Base-by-base conservation (phyloP, 2,329 filamentous ascomycete genomes). In the Monosporascus sp. region DNA sequence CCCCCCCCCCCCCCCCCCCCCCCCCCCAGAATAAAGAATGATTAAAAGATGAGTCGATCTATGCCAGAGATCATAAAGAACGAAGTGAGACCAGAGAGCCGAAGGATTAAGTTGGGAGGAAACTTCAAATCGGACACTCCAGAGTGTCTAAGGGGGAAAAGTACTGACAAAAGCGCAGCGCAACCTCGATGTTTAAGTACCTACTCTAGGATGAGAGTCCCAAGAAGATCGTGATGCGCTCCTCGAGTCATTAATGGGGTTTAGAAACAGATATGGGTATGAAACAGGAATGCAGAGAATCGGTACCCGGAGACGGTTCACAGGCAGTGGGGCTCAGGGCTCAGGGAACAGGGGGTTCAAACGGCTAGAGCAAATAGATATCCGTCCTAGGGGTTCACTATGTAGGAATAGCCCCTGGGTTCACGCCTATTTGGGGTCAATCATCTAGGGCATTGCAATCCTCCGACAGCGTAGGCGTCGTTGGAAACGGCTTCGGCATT, bases 11-110 rank as follows among this genome's bases (percentile, higher is more conserved):
- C n/a, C n/a, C n/a, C n/a, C n/a, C n/a, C n/a, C n/a, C n/a, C n/a
- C n/a, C n/a, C n/a, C n/a, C n/a, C n/a, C n/a, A 55, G 51, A 55
- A 66, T 54, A 48, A 51, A 52, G 56, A 53, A 56, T 50, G n/a
- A 49, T 50, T 38, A 62, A 55, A 68, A 61, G 62, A 66, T 56
- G 62, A 66, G 65, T 67, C 62, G 60, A 60, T 56, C 63, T 65
- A 59, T 61, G 62, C 60, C 53, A 51, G 51, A 22, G 50, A 56
- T 45, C 48, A 60, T 55, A 49, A 55, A 47, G 58, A 59, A 63
- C 54, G 57, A 55, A 59, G 55, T 51, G 56, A 24, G 20, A 50
- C 45, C 35, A 48, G 51, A 44, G 52, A 56, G 45, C 49, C 46
- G 55, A 54, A 57, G 59, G 9, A 24, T 44, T 14, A 24, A 11